Base-by-base conservation (phyloP, 805 yeast genomes). In the Sugiyamaella valdiviana region DNA sequence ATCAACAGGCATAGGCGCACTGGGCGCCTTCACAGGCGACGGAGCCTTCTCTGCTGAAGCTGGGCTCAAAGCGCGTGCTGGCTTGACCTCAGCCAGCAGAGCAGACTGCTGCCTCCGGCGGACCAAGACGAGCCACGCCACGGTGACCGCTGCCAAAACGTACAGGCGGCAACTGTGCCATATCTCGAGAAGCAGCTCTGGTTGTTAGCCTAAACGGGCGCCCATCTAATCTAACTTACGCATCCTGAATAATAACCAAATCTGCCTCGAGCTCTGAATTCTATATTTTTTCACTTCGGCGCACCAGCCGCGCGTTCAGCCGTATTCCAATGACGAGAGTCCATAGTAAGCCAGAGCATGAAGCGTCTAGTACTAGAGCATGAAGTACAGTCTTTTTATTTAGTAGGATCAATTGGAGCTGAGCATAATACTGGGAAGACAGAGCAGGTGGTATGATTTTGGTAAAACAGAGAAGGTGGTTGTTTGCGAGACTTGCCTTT, bases 1-100 rank as follows among this genome's bases (percentile, higher is more conserved):
- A 35, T 57, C 61, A 12, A 57, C 54, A 26, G 61, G 52, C 46
- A 57, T 22, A 35, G 61, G 61, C 9, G 53, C 50, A 10, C 21
- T 36, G 10, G 40, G 19, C 37, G 10, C n/a, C n/a, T n/a, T n/a
- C n/a, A n/a, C n/a, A n/a, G n/a, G 36, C 24, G 32, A 20, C 29
- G 19, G 14, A 10, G 6, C 14, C 36, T 20, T 42, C 29, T 36
- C 29, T 14, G 19, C 40, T 14, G 44, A 12, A 15, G 29, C 16
- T 20, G 46, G 26, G 29, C 37, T 32, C 36, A 32, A n/a, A 14
- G 22, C 12, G 24, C 19, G 36, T 12, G 39, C 36, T 2, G 44
- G 17, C 24, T 20, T 19, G 23, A 12, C 37, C 26, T 38, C 24
- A 42, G 16, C 43, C 21, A 24, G 10, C 1, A 19, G 44, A 16